Evolutionary conservation across 805 yeast species (phyloP).

Genomic region (Scheffersomyces lignosus): DNA sequence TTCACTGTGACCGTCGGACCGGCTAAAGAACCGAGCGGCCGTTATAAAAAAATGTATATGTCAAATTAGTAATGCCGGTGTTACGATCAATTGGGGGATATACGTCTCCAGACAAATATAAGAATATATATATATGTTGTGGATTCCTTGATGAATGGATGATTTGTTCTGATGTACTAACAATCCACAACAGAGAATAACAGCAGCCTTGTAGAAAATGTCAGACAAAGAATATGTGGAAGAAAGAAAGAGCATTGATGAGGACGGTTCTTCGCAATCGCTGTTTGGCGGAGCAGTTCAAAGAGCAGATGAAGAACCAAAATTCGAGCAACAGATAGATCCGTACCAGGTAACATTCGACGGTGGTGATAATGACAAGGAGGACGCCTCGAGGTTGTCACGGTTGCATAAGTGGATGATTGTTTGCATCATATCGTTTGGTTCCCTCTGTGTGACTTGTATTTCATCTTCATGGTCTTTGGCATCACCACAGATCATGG

Average conservation of each 20-base stretch:
- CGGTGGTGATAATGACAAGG: constrained; percentile 23
- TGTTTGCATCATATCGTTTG: constrained; percentile 20
- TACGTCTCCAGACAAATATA: too few relatives aligned
- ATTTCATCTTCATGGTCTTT: constrained; percentile 31
- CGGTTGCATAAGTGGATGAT: constrained; percentile 25
- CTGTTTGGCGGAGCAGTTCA: too few relatives aligned
- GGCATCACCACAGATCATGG: constrained; percentile 20
- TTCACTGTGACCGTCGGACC: too few relatives aligned
- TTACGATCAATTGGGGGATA: neutral
- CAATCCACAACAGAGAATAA: too few relatives aligned
- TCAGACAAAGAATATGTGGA: neutral
- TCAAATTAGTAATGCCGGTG: neutral
- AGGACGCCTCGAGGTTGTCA: constrained; percentile 23
- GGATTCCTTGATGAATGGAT: too few relatives aligned
- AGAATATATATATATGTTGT: too few relatives aligned
- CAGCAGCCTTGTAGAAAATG: too few relatives aligned
- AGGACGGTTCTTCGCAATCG: neutral
- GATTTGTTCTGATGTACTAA: too few relatives aligned
- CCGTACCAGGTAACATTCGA: constrained; percentile 19
- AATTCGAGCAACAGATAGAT: neutral
- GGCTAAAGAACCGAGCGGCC: too few relatives aligned
- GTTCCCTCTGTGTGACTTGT: constrained; percentile 27
- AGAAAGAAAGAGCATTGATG: neutral
- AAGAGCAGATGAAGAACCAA: too few relatives aligned
- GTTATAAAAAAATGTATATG: too few relatives aligned